These are phyloP conservation scores for Cichorium intybus DNA, from an alignment of 140 eudicot genomes.

Conservation along the genomic window DNA sequence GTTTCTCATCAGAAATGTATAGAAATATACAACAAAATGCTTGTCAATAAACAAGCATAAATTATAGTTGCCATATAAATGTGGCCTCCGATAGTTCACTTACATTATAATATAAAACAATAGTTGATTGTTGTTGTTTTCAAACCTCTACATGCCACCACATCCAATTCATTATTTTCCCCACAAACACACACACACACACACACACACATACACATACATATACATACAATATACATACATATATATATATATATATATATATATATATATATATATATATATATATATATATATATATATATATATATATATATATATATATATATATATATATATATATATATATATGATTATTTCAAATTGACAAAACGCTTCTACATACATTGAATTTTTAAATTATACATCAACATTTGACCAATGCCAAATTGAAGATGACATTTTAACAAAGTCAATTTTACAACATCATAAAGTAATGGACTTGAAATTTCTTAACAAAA, in stretches of 20 bases:
- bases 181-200: too few species aligned
- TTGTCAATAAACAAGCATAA: slow-evolving; percentile 19
- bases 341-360: slow-evolving; percentile 27
- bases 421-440: slow-evolving; percentile 29
- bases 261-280: too few species aligned
- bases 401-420: slow-evolving; percentile 24
- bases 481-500: not conserved
- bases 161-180: slow-evolving; percentile 26
- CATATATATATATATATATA: too few species aligned
- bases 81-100: slow-evolving; percentile 25
- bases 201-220: not conserved
- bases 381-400: not conserved
- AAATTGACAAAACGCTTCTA: slow-evolving; percentile 23
- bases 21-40: slow-evolving; percentile 7
- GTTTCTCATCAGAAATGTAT: not conserved
- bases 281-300: too few species aligned
- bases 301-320: too few species aligned
- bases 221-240: not conserved
- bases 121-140: slow-evolving; percentile 37
- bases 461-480: slow-evolving; percentile 10
- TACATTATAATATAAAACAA: slow-evolving; percentile 17
- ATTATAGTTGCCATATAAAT: slow-evolving; percentile 2
- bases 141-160: slow-evolving; percentile 39
- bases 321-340: slow-evolving; percentile 9
- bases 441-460: slow-evolving; percentile 20